phyloP scores from a whole-genome alignment of 164 flowering plant genomes.

The Magnolia kwangsiensis region DNA sequence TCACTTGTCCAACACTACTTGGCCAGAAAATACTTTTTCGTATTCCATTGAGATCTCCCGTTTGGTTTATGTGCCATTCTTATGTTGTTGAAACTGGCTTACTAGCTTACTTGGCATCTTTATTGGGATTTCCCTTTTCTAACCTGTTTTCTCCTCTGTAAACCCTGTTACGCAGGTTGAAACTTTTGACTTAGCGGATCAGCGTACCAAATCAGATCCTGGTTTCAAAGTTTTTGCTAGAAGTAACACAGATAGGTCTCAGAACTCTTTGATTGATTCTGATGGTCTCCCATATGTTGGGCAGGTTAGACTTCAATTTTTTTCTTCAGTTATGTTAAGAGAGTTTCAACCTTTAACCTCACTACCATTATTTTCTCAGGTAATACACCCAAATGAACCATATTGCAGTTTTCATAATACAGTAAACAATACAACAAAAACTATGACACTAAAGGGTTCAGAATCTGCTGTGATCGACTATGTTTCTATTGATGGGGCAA shows the following conservation, averaged over 20 bases:
- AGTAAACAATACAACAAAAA: conserved; percentile 22
- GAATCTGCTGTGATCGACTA: conserved; percentile 74
- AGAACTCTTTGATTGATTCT: conserved; percentile 46
- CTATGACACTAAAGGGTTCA: conserved; percentile 49
- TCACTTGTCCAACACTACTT: too few species aligned
- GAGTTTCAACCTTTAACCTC: neutral
- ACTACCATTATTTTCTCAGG: conserved; percentile 34
- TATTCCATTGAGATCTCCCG: neutral
- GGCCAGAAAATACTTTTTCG: neutral
- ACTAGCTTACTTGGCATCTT: neutral
- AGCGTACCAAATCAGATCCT: conserved; percentile 34
- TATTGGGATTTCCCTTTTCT: neutral
- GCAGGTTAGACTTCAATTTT: conserved; percentile 46
- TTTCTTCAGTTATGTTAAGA: neutral
- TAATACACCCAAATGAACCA: conserved; percentile 54
- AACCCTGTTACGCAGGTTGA: conserved; percentile 56
- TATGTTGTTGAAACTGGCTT: neutral
- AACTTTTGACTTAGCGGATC: conserved; percentile 66
- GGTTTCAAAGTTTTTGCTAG: conserved; percentile 46
- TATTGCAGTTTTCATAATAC: conserved; percentile 52
- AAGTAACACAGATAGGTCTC: conserved; percentile 43
- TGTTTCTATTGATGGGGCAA: conserved; percentile 69
- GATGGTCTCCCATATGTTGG: conserved; percentile 96
- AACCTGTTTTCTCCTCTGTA: neutral
- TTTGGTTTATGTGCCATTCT: neutral